Evolutionary conservation across 495 filamentous ascomycete genomes (phyloP).

Genomic region (Aspergillus conjunctus): DNA sequence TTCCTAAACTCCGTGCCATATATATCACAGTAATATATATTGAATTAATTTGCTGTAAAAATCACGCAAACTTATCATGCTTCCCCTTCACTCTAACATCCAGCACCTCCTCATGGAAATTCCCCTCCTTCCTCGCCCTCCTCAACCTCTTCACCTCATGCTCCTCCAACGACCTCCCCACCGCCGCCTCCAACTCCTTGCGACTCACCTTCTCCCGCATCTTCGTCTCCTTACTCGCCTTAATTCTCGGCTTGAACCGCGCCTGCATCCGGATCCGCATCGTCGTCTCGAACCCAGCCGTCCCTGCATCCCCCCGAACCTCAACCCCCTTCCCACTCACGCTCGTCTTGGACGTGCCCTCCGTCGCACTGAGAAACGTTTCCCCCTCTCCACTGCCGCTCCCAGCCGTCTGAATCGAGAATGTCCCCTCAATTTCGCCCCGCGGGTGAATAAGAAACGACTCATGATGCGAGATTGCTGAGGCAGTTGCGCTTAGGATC

Average conservation of each 20-base stretch:
- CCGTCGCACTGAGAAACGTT: constrained; percentile 56
- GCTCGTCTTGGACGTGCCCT: constrained; percentile 42
- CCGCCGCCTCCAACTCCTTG: constrained; percentile 82
- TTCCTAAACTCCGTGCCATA: too few species aligned
- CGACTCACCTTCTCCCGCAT: constrained; percentile 80
- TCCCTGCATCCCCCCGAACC: constrained; percentile 77
- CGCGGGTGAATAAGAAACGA: constrained; percentile 71
- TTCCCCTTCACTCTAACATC: constrained; percentile 92
- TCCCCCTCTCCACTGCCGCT: constrained; percentile 32
- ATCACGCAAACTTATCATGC: constrained; percentile 88
- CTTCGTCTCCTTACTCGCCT: constrained; percentile 76
- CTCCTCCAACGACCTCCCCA: constrained; percentile 75
- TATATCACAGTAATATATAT: too few species aligned
- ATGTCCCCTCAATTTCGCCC: constrained; percentile 60
- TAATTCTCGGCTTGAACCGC: constrained; percentile 81
- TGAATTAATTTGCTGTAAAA: too few species aligned
- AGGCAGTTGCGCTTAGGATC: constrained; percentile 69
- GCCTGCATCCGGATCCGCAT: constrained; percentile 92
- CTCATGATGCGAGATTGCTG: constrained; percentile 82
- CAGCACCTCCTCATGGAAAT: constrained; percentile 86
- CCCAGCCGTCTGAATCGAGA: constrained; percentile 62
- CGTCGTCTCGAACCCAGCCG: constrained; percentile 72
- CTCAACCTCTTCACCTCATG: constrained; percentile 83
- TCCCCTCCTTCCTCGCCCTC: constrained; percentile 76
- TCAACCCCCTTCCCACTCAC: constrained; percentile 42